These are phyloP conservation scores for Ogataea ramenticola DNA, from an alignment of 805 yeast genomes.

Conservation along the genomic window DNA sequence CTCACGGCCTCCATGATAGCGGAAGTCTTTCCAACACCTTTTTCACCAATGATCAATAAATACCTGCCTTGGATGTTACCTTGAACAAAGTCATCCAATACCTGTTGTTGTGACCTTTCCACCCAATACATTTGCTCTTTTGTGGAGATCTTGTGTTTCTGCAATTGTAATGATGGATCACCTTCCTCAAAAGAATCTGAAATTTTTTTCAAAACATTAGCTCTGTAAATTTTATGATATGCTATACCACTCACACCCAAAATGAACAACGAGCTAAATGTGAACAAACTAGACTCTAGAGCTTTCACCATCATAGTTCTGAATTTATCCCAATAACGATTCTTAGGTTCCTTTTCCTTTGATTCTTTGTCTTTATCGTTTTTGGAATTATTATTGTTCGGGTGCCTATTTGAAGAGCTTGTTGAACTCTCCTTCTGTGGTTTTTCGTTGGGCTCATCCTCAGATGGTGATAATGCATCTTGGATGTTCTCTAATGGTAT, in stretches of 20 bases:
- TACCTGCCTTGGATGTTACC: constrained; percentile 66
- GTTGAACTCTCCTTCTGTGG: too few relatives aligned
- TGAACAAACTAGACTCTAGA: constrained; percentile 63
- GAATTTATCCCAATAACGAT: constrained; percentile 8
- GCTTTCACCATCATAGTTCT: constrained; percentile 31
- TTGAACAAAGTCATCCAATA: constrained; percentile 55
- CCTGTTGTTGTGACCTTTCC: constrained; percentile 57
- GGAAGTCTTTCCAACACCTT: constrained; percentile 82
- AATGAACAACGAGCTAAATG: constrained; percentile 59
- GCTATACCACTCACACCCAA: constrained; percentile 66
- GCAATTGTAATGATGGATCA: constrained; percentile 55
- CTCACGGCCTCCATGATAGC: constrained; percentile 65
- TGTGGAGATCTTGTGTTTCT: constrained; percentile 41
- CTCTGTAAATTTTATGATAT: constrained; percentile 57
- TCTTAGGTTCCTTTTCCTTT: constrained; percentile 1
- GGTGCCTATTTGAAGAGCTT: too few relatives aligned
- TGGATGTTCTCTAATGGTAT: constrained; percentile 18
- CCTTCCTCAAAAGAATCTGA: constrained; percentile 59
- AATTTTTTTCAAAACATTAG: constrained; percentile 58
- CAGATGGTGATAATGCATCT: neutral
- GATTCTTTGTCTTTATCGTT: constrained; percentile 14
- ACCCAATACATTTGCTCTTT: constrained; percentile 50
- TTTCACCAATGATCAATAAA: constrained; percentile 70
- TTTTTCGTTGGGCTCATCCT: too few relatives aligned
- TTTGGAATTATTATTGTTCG: constrained; percentile 11